Evolutionary conservation across 768 basidiomycete species (phyloP).

Genomic region (Termitomyces sp.): DNA sequence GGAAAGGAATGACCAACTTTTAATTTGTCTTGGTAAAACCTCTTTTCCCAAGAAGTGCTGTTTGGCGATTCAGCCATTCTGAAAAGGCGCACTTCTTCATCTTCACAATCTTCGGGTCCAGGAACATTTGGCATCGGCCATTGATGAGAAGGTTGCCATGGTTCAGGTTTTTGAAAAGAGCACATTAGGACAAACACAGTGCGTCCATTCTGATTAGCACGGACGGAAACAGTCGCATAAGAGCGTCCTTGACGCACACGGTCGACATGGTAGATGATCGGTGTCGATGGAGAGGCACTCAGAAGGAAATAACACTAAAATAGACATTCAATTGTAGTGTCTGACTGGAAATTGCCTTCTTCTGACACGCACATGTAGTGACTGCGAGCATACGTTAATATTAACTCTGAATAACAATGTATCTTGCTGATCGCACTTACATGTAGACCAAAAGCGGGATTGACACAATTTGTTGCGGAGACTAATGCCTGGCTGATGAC

Average conservation of each 20-base stretch:
- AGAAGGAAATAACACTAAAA: slow-evolving; percentile 76
- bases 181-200: slow-evolving; percentile 60
- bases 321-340: not conserved
- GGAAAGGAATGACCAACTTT: slow-evolving; percentile 18
- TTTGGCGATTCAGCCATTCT: slow-evolving; percentile 28
- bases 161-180: slow-evolving; percentile 79
- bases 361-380: slow-evolving; percentile 54
- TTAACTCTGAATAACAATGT: not conserved
- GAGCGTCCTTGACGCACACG: slow-evolving; percentile 68
- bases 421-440: slow-evolving; percentile 41
- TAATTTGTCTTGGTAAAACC: slow-evolving; percentile 25
- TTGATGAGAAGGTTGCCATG: slow-evolving; percentile 65
- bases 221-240: slow-evolving; percentile 63
- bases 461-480: slow-evolving; percentile 72
- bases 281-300: slow-evolving; percentile 65
- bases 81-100: slow-evolving; percentile 41
- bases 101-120: slow-evolving; percentile 58
- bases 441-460: slow-evolving; percentile 60
- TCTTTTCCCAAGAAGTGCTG: slow-evolving; percentile 26
- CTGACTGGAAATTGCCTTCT: not conserved
- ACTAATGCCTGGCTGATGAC: slow-evolving; percentile 87
- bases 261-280: slow-evolving; percentile 78
- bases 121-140: slow-evolving; percentile 61
- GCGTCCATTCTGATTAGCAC: slow-evolving; percentile 48
- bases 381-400: slow-evolving; percentile 32